phyloP scores from a whole-genome alignment of 352 stramenopile species.

The Hyaloperonospora brassicae region DNA sequence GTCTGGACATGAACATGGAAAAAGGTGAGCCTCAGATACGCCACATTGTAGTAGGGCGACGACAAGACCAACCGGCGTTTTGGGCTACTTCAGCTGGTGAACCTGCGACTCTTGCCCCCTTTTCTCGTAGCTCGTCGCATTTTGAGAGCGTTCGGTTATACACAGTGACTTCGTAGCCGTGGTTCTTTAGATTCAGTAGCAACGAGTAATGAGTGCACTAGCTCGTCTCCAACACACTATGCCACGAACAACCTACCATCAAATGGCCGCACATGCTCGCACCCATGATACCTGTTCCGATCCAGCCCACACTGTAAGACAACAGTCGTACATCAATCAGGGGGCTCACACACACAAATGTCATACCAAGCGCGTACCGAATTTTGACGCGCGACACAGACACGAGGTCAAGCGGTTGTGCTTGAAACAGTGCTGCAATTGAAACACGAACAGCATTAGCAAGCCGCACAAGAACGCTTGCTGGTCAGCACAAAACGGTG shows the following conservation, averaged over 20 bases:
- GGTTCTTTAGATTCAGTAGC: constrained; percentile 31
- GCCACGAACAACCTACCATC: constrained; percentile 35
- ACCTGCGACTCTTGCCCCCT: constrained; percentile 13
- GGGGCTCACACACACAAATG: not conserved
- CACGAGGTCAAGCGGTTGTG: constrained; percentile 54
- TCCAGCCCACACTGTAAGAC: constrained; percentile 64
- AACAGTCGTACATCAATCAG: not conserved
- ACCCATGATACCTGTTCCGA: constrained; percentile 85
- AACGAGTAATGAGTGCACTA: not conserved
- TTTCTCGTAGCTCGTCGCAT: constrained; percentile 45
- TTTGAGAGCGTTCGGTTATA: constrained; percentile 83
- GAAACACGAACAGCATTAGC: not conserved
- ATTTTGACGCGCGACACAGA: constrained; percentile 48
- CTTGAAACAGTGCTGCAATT: constrained; percentile 43
- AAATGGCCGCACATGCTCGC: constrained; percentile 85
- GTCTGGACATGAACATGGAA: constrained; percentile 29
- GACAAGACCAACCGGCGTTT: not conserved
- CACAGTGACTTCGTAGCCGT: constrained; percentile 79
- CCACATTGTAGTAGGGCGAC: not conserved
- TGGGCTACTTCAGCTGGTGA: constrained; percentile 33
- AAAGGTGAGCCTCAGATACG: constrained; percentile 43
- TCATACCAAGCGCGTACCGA: constrained; percentile 23
- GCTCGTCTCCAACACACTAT: not conserved
- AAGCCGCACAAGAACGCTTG: constrained; percentile 6
- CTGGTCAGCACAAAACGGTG: not conserved